Base-by-base conservation (phyloP, 1,139 yeast species). In the Nematodospora anomalae region DNA sequence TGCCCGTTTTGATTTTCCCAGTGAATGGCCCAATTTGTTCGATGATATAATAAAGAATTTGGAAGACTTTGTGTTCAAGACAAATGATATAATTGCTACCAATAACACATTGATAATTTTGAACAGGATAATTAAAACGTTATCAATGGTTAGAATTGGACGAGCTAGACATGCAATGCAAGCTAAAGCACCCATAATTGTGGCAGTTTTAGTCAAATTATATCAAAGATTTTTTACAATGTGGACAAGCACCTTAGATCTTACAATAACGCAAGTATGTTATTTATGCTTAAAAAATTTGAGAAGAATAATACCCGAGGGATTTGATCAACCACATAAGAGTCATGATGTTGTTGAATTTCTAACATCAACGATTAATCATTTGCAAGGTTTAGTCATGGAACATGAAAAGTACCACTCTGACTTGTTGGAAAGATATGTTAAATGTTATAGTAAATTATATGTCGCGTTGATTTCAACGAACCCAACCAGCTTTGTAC, bases 1-100 rank as follows among this genome's bases (percentile, higher is more conserved):
- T 28, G 84, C 86, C 18, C 65, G 97, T 36, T 71, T 80, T 38
- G 98, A 92, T 51, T 92, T 85, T 56, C 97, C 97, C 0, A 58
- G 65, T 6, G 90, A 83, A 32, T 92, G 97, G 97, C 89, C 94
- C 0, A 62, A 71, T 2, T 57, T 89, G 20, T 83, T 90, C 52
- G 89, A 83, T 40, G 80, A 80, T 10, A 49, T 89, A 1, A 49
- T 62, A 30, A 55, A 49, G 27, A 55, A 45, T 20, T 50, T 70
- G 33, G 69, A 66, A 38, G 75, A 76, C 13, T 52, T 54, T 3
- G 64, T 80, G 21, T 63, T 86, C 32, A 67, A 65, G 27, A 54
- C 64, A 12, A 67, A 67, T 23, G 77, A 82, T 47, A 53, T 76
- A 29, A 65, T 76, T 0, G 71, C 76, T 33, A 62, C 80, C 9